Evolutionary conservation across 2,329 filamentous ascomycete genomes (phyloP), one percentile per base, ranked within the genome.

Genomic region (Neocatenulostroma microsporum): DNA sequence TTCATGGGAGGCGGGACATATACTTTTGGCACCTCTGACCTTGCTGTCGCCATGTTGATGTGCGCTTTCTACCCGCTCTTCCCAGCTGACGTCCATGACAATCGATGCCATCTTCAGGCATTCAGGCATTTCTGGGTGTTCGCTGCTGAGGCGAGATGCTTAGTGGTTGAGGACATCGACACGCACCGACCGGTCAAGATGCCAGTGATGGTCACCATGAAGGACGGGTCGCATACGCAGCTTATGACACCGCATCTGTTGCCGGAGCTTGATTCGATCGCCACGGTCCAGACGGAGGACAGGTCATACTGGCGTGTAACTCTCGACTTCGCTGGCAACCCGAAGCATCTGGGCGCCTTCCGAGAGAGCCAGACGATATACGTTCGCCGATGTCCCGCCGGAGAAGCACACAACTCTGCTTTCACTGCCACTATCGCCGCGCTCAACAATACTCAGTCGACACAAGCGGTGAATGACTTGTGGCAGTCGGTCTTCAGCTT

Each of bases 41-140:
- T 93, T 36, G 88, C 89, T 8, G 79, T 94, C 32, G 89, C 86
- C 2, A 78, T 85, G 10, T 70, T 98, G 5, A 75, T 98, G 6
- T 81, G 91, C 28, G 82, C 91, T 1, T 94, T 98, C 60, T 98
- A 98, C 55, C 91, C 91, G 0, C 73, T 95, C 14, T 95, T 94
- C 57, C 91, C 91, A 0, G 82, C 77, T 8, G 82, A 78, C 20
- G 84, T 96, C 2, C 82, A 94, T 53, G 91, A 98, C 63, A 96
- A 96, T 56, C 82, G 84, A 47, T 87, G 86, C 9, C 91, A 98
- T 53, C 72, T 98, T 5, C 91, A 98, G 65, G 91, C 93, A 3
- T 91, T 98, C 66, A 79, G 93, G 4, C 89, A 98, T 62, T 84
- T 98, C 55, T 98, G 91, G 91, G 89, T 94, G 9, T 72, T 98